Base-by-base conservation (phyloP, 1,139 yeast genomes). In the Wickerhamomyces sp. region DNA sequence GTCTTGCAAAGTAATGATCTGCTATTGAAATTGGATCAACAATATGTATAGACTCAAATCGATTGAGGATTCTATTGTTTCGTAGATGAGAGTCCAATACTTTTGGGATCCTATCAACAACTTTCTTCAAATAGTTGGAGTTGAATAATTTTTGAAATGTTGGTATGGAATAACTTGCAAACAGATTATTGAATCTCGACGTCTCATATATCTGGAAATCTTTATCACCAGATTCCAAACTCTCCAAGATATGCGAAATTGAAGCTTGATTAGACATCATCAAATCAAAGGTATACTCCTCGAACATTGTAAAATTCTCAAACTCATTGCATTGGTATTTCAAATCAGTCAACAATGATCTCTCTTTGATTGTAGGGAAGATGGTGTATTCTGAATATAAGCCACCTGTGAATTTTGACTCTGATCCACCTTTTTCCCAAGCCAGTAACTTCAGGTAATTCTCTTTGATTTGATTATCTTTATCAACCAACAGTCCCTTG, bases 371-470 rank as follows among this genome's bases (percentile, higher is more conserved):
- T 36, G 39, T 37, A 6, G 55, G 56, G 44, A 51, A 52, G 1
- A 54, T 41, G 2, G 50, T 47, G 36, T 52, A 54, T 27, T 54
- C 57, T 0, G 51, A 42, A 27, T 48, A 54, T 10, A 52, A 9
- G 9, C 50, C 34, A 2, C 48, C 42, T 5, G 27, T 15, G 15
- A 6, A 15, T 8, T 31, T 15, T 7, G 26, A 18, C 11, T 32
- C 13, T 8, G 23, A 27, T 6, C 35, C 35, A 31, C 40, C 40
- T 18, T 32, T n/a, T 15, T 53, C 48, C 53, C 54, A 52, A 4
- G 56, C 58, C 27, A 54, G 39, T 29, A 54, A 33, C 42, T 48
- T 49, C 35, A 54, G 39, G 39, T 51, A 51, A 26, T 51, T 51
- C 34, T 51, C 56, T 35, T 48, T 54, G 37, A 51, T 47, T 31